Evolutionary conservation across 495 filamentous ascomycete species (phyloP), one percentile per base, ranked within the genome.

Genomic region (Penicillium ucsense): DNA sequence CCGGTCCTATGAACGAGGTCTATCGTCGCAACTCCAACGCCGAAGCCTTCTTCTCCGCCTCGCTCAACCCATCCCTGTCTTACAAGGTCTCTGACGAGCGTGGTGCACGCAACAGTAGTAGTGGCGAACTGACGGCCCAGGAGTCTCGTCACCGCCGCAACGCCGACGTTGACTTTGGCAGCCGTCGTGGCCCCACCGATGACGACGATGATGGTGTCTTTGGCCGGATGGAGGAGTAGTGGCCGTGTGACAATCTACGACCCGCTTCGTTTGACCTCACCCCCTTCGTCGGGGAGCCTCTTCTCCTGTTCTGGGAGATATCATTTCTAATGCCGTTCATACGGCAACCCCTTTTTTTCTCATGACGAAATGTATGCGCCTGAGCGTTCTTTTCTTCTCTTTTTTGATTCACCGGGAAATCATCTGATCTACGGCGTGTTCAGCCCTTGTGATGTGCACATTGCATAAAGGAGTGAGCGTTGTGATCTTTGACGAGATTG

Each of bases 121-220:
- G 57, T 38, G 59, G 60, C 46, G 45, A 50, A 20, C 55, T 58
- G n/a, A 66, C 70, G 31, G 45, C 56, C 31, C 67, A 65, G 34
- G 62, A 66, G 43, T 64, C 61, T 12, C 80, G 81, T 46, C 72
- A 79, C 38, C 62, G 57, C 37, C 68, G 66, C 54, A 80, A 82
- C 52, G 85, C 85, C 47, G 87, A 94, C 43, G 89, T 94, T 48
- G 86, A 91, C 35, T 85, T 83, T 50, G 81, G 88, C 46, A 75
- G 73, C 54, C 76, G 72, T 33, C 72, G 78, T 11, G 76, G 74
- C 6, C 79, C 82, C 30, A 82, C 79, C 52, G 88, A 94, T 59
- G 91, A 97, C 54, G 90, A 95, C 41, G 91, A 96, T 45, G 92
- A 95, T 50, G 90, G 88, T 49, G 78, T 98, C 43, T 98, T 98